phyloP scores from a whole-genome alignment of 192 early-diverging fungal genomes.

The Linnemannia zychae region DNA sequence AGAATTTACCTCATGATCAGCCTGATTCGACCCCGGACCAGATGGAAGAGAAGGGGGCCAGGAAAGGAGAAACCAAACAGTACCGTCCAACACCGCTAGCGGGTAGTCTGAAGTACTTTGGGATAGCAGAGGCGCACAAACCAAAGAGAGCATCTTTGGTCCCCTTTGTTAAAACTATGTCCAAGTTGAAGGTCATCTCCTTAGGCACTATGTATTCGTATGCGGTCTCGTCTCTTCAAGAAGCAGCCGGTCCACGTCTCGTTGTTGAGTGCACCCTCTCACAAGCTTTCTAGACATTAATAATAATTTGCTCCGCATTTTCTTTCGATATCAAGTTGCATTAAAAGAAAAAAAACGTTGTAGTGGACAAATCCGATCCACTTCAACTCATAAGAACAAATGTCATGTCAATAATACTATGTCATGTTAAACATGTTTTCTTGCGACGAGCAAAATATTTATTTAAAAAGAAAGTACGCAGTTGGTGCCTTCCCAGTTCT shows the following conservation, averaged over 20 bases:
- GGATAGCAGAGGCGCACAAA: conserved; percentile 12
- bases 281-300: neutral
- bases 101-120: conserved; percentile 12
- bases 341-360: too few species aligned
- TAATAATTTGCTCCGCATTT: neutral
- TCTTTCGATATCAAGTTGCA: neutral
- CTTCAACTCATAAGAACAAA: too few species aligned
- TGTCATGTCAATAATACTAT: too few species aligned
- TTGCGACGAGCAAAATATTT: neutral
- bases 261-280: conserved; percentile 7
- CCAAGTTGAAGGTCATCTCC: conserved; percentile 16
- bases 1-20: neutral
- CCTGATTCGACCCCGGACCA: neutral
- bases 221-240: neutral
- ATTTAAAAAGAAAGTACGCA: neutral
- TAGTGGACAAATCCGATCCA: too few species aligned
- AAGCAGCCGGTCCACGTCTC: conserved; percentile 23
- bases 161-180: conserved; percentile 22
- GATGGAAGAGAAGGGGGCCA: neutral
- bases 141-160: neutral
- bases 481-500: neutral
- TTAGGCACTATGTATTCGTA: conserved; percentile 13
- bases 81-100: neutral
- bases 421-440: too few species aligned
- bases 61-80: neutral